These are phyloP conservation scores for Trametopsis cervina DNA, from an alignment of 768 basidiomycete genomes.

Conservation along the genomic window DNA sequence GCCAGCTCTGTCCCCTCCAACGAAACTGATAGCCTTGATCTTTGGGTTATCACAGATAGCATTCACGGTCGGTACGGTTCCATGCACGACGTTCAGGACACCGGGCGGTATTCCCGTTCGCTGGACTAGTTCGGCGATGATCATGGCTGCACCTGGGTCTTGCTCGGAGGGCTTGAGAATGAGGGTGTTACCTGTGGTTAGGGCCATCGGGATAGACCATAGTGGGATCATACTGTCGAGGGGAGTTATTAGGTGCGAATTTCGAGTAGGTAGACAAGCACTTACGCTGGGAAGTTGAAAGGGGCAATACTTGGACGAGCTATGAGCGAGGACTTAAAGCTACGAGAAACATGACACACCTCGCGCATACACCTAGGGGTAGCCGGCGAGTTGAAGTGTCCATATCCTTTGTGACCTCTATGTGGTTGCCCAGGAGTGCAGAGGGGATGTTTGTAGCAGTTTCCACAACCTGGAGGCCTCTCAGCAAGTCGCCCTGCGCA, in stretches of 20 bases:
- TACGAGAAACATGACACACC: constrained; percentile 23
- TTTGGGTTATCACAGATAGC: constrained; percentile 87
- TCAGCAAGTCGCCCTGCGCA: constrained; percentile 90
- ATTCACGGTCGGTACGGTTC: constrained; percentile 85
- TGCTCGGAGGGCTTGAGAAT: constrained; percentile 95
- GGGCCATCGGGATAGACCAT: constrained; percentile 90
- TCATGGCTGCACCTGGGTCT: constrained; percentile 96
- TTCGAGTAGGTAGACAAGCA: constrained; percentile 4
- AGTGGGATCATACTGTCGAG: constrained; percentile 82
- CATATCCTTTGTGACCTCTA: constrained; percentile 97
- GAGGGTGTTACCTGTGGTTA: constrained; percentile 88
- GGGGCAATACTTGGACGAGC: constrained; percentile 56
- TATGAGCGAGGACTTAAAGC: background rate
- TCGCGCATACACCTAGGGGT: constrained; percentile 84
- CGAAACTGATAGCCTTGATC: constrained; percentile 95
- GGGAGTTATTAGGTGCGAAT: background rate
- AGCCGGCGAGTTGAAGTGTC: constrained; percentile 82
- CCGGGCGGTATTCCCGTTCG: constrained; percentile 82
- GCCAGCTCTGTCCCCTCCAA: constrained; percentile 90
- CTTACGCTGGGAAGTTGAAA: constrained; percentile 87
- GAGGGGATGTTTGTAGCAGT: constrained; percentile 76
- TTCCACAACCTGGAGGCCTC: constrained; percentile 87
- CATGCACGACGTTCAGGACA: constrained; percentile 90
- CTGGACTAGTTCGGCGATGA: constrained; percentile 92
- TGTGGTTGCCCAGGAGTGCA: constrained; percentile 81